Evolutionary conservation across 2,329 filamentous ascomycete species (phyloP).

Genomic region (Ophiostoma sp.): DNA sequence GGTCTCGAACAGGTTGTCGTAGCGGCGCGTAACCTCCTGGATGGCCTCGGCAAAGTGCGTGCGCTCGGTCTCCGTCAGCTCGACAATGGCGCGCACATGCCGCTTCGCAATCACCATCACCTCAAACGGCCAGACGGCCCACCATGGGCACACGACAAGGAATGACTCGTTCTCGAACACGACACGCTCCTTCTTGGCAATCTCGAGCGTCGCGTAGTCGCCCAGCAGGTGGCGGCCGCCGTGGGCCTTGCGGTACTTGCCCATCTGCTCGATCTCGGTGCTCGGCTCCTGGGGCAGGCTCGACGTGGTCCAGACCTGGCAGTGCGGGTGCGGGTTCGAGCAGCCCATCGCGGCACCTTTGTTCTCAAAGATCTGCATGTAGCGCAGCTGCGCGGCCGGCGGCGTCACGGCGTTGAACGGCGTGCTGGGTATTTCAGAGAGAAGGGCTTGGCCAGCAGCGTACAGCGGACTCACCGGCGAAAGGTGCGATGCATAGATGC

Average conservation of each 20-base stretch:
- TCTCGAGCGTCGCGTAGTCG: constrained; percentile 82
- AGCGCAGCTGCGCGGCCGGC: constrained; percentile 74
- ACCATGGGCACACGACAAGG: constrained; percentile 89
- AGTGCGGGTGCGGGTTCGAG: constrained; percentile 96
- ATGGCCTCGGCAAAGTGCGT: constrained; percentile 73
- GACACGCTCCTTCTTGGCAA: constrained; percentile 73
- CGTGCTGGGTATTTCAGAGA: constrained; percentile 33
- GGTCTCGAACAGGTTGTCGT: constrained; percentile 96
- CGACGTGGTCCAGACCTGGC: constrained; percentile 93
- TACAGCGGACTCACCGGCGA: constrained; percentile 63
- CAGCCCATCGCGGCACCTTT: constrained; percentile 98
- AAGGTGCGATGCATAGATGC: constrained; percentile 78
- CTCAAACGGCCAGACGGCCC: constrained; percentile 97
- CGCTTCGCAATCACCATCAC: constrained; percentile 80
- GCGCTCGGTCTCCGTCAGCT: constrained; percentile 68
- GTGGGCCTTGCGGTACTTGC: constrained; percentile 70
- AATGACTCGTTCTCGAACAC: constrained; percentile 85
- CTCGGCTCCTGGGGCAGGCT: constrained; percentile 83
- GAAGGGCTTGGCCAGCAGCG: constrained; percentile 36
- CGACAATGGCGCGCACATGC: constrained; percentile 78
- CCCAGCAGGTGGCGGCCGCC: constrained; percentile 67
- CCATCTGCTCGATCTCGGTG: constrained; percentile 71
- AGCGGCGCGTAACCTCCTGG: constrained; percentile 80
- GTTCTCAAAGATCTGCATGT: constrained; percentile 99
- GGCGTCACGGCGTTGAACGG: constrained; percentile 38